phyloP scores from a whole-genome alignment of 2,329 filamentous ascomycete species.

The Nigrograna mackinnonii region DNA sequence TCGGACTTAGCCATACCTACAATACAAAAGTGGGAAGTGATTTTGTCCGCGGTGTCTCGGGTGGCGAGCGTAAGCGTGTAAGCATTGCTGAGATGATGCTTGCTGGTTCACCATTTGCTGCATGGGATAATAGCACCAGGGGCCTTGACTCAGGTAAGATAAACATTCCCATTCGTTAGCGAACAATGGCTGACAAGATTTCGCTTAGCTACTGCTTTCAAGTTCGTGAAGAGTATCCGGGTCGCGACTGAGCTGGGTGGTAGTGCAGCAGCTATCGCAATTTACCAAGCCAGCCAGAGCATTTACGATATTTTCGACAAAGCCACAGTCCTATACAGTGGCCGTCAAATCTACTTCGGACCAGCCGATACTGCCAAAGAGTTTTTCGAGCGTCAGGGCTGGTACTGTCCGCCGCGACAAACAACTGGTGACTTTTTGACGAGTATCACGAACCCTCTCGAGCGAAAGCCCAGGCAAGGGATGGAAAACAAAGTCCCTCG shows the following conservation, averaged over 20 bases:
- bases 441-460: slow-evolving; percentile 62
- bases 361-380: slow-evolving; percentile 60
- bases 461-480: slow-evolving; percentile 46
- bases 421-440: slow-evolving; percentile 78
- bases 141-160: slow-evolving; percentile 43
- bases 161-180: background rate
- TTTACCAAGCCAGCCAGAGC: slow-evolving; percentile 56
- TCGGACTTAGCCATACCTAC: slow-evolving; percentile 59
- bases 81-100: slow-evolving; percentile 60
- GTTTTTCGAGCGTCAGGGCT: slow-evolving; percentile 73
- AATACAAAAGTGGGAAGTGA: slow-evolving; percentile 62
- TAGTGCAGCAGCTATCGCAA: slow-evolving; percentile 58
- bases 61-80: slow-evolving; percentile 65
- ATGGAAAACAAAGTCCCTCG: slow-evolving; percentile 51
- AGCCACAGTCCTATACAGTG: slow-evolving; percentile 73
- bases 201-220: slow-evolving; percentile 56
- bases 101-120: slow-evolving; percentile 41
- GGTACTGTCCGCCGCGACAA: slow-evolving; percentile 67
- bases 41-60: slow-evolving; percentile 64
- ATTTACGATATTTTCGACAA: slow-evolving; percentile 73
- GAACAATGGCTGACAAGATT: background rate
- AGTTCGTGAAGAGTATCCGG: slow-evolving; percentile 59
- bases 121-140: slow-evolving; percentile 52
- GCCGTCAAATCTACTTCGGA: slow-evolving; percentile 77
- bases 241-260: slow-evolving; percentile 54